A percentile compares a stretch with the other conserved stretches of the same genome.
Conservation (phyloP, 1,284 basidiomycete genomes). For the Cystobasidiaceae sp. region DNA sequence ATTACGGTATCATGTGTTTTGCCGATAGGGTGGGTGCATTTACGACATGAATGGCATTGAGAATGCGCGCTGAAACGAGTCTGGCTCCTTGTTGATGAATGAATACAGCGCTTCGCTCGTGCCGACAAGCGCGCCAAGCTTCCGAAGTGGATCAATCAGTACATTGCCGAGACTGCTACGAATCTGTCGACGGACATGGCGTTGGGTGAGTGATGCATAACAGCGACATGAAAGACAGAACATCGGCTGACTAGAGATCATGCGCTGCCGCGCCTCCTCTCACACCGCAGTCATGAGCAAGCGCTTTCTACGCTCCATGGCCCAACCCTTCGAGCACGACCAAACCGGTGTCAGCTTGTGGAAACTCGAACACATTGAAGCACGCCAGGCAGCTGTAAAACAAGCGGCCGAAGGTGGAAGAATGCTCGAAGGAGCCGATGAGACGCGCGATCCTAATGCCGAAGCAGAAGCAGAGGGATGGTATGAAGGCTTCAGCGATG, state of each 20-base stretch:
- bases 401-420: constrained; percentile 27
- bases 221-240: background rate
- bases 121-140: constrained; percentile 95
- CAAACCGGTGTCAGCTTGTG: constrained; percentile 91
- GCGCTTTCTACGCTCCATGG: constrained; percentile 94
- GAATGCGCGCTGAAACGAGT: background rate
- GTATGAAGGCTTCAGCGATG: constrained; percentile 35
- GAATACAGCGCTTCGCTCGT: constrained; percentile 84
- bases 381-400: constrained; percentile 54
- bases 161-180: constrained; percentile 93
- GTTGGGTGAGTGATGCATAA: constrained; percentile 51
- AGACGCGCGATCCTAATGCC: constrained; percentile 13
- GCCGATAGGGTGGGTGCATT: constrained; percentile 78
- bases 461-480: constrained; percentile 27
- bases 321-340: constrained; percentile 91
- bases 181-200: constrained; percentile 99
- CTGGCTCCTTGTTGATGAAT: background rate
- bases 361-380: constrained; percentile 79
- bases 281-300: constrained; percentile 64
- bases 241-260: background rate
- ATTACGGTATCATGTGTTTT: constrained; percentile 99
- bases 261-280: background rate
- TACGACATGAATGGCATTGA: background rate
- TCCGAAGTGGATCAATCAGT: constrained; percentile 98
- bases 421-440: constrained; percentile 13